Evolutionary conservation across 2,329 filamentous ascomycete species (phyloP).

Genomic region (Lachnellula hyalina): DNA sequence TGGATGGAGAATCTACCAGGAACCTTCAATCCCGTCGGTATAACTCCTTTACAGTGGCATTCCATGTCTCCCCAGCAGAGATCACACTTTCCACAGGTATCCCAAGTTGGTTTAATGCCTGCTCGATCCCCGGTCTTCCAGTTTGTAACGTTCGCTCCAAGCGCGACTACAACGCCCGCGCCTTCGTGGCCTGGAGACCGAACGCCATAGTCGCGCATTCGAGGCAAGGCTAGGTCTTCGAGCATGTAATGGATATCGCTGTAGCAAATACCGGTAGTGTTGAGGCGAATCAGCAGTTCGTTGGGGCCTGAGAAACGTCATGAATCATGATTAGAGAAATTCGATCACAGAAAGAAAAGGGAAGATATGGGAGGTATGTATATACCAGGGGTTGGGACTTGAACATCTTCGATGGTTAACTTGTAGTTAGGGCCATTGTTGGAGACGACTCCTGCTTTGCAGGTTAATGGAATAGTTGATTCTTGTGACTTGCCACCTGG

Average conservation of each 20-base stretch:
- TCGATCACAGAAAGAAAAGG: no score
- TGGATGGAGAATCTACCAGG: slow-evolving; percentile 27
- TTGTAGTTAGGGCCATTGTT: no score
- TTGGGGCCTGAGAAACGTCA: slow-evolving; percentile 27
- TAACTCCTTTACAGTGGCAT: slow-evolving; percentile 43
- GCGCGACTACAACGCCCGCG: slow-evolving; percentile 51
- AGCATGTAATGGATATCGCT: slow-evolving; percentile 54
- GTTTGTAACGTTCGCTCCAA: slow-evolving; percentile 47
- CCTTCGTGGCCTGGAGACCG: slow-evolving; percentile 50
- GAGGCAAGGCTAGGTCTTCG: slow-evolving; percentile 44
- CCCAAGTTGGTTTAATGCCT: slow-evolving; percentile 46
- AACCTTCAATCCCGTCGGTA: slow-evolving; percentile 40
- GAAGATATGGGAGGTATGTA: no score
- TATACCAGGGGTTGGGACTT: no score
- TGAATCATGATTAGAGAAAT: not conserved
- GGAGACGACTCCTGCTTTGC: no score
- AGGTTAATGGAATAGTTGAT: no score
- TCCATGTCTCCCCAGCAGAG: slow-evolving; percentile 48
- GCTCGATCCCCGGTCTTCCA: slow-evolving; percentile 49
- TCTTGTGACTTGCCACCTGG: no score
- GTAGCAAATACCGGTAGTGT: slow-evolving; percentile 53
- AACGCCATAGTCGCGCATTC: slow-evolving; percentile 41
- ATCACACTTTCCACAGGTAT: slow-evolving; percentile 46
- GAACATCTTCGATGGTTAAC: no score
- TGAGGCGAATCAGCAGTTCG: slow-evolving; percentile 52